Base-by-base conservation (phyloP, 2,329 filamentous ascomycete genomes). In the Microdochium bolleyi region DNA sequence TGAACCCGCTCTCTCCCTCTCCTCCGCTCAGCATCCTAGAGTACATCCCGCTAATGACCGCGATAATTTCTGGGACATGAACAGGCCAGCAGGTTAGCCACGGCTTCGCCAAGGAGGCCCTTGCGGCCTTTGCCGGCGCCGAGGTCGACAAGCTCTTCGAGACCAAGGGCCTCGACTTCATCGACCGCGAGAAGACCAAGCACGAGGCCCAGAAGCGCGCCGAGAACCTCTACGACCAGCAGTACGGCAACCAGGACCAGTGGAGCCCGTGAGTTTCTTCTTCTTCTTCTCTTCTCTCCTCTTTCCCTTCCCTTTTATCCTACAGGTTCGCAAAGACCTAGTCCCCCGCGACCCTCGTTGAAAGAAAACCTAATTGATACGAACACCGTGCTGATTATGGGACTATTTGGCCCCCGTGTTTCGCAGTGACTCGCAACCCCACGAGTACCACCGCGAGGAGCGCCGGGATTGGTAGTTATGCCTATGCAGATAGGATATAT, bases 111-210 rank as follows among this genome's bases (percentile, higher is more conserved):
- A 92, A 92, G 75, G 88, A 92, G 73, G 67, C 87, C 48, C 70
- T 92, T 30, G 86, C 80, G 16, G 87, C 84, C 54, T 74, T 92
- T 53, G 88, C 85, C 25, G 87, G 82, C 49, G 86, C 80, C 56
- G 87, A 91, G 71, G 79, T 89, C 63, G 88, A 92, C 75, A 87
- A 84, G 71, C 78, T 92, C 30, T 77, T 80, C 61, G 88, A 87
- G 76, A 84, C 80, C 60, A 85, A 85, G 75, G 83, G 83, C n/a
- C 67, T 83, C 57, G 78, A 85, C 67, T 75, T 73, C 55, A 60
- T 78, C 55, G 81, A 86, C 69, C 68, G 71, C 56, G 74, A 83
- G 67, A 72, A 75, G 67, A 81, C 82, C 54, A 79, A 81, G 67
- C 71, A 74, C 59, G 76, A 83, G 53, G 82, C 82, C 52, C 75